Conservation (phyloP, 148 eudicot genomes). For the Limonium bicolor region DNA sequence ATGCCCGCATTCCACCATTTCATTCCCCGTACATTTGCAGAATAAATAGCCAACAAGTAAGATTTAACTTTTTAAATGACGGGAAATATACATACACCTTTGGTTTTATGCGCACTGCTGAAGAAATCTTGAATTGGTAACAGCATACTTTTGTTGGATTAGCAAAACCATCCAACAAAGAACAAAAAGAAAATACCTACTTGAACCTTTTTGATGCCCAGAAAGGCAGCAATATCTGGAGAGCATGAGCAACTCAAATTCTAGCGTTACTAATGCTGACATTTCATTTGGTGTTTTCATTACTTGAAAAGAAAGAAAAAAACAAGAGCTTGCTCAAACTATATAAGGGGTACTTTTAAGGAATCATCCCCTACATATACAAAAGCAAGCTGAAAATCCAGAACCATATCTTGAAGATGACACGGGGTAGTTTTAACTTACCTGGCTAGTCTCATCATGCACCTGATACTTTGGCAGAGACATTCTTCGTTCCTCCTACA, state of each 20-base stretch:
- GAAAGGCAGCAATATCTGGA: slow-evolving; percentile 44
- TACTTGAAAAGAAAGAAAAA: no score
- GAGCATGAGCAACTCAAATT: no score
- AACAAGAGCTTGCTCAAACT: no score
- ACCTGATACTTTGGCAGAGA: slow-evolving; percentile 90
- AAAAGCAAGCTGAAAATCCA: slow-evolving; percentile 11
- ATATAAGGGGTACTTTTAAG: slow-evolving; percentile 6
- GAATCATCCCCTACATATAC: slow-evolving; percentile 3
- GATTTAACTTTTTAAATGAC: slow-evolving; percentile 14
- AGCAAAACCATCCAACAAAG: slow-evolving; percentile 35
- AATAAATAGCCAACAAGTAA: slow-evolving; percentile 13
- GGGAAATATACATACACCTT: slow-evolving; percentile 46
- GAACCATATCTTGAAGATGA: slow-evolving; percentile 4
- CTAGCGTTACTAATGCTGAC: no score
- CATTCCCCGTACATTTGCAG: slow-evolving; percentile 29
- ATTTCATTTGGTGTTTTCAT: no score
- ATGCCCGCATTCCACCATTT: slow-evolving; percentile 38
- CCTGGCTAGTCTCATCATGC: slow-evolving; percentile 99
- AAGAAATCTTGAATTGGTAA: slow-evolving; percentile 38
- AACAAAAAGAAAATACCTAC: slow-evolving; percentile 49
- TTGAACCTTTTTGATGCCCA: slow-evolving; percentile 65
- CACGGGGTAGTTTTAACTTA: slow-evolving; percentile 48
- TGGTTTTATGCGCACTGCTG: slow-evolving; percentile 24
- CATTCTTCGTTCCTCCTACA: slow-evolving; percentile 97
- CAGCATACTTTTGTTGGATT: slow-evolving; percentile 44